Conservation (phyloP, 1,284 basidiomycete species). For the Ganoderma multipileum region DNA sequence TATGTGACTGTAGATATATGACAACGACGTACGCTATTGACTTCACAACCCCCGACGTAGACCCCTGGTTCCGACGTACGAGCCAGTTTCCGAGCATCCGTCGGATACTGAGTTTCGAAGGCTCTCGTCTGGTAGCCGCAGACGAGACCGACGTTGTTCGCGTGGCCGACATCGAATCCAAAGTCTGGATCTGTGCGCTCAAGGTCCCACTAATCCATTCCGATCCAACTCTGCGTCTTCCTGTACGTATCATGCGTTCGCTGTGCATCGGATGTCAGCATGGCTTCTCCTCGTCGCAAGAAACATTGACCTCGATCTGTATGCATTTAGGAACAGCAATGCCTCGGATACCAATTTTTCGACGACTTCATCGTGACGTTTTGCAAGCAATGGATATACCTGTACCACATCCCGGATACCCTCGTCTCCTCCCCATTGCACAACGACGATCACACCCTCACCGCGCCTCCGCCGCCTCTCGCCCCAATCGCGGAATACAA, state of each 20-base stretch:
- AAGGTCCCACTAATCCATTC: constrained; percentile 31
- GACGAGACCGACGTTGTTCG: constrained; percentile 31
- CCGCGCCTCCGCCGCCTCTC: constrained; percentile 29
- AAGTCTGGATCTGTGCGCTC: constrained; percentile 26
- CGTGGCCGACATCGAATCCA: constrained; percentile 31
- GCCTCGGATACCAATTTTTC: constrained; percentile 47
- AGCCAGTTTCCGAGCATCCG: constrained; percentile 31
- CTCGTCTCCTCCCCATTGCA: not conserved
- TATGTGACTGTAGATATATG: constrained; percentile 10
- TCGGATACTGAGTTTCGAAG: constrained; percentile 32
- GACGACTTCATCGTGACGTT: constrained; percentile 37
- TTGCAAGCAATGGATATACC: constrained; percentile 38
- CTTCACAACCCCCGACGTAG: constrained; percentile 8
- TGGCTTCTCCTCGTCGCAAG: too few species aligned
- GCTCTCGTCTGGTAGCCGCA: constrained; percentile 30
- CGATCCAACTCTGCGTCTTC: constrained; percentile 33
- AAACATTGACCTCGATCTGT: not conserved
- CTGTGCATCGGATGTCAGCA: not conserved
- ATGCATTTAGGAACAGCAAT: constrained; percentile 34
- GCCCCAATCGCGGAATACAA: constrained; percentile 52
- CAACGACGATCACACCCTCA: not conserved
- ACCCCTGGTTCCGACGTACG: constrained; percentile 22
- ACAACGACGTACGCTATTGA: constrained; percentile 32
- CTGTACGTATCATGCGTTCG: constrained; percentile 3
- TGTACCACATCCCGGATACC: constrained; percentile 32